Base-by-base conservation (phyloP, 495 filamentous ascomycete species). In the Echria macrotheca region DNA sequence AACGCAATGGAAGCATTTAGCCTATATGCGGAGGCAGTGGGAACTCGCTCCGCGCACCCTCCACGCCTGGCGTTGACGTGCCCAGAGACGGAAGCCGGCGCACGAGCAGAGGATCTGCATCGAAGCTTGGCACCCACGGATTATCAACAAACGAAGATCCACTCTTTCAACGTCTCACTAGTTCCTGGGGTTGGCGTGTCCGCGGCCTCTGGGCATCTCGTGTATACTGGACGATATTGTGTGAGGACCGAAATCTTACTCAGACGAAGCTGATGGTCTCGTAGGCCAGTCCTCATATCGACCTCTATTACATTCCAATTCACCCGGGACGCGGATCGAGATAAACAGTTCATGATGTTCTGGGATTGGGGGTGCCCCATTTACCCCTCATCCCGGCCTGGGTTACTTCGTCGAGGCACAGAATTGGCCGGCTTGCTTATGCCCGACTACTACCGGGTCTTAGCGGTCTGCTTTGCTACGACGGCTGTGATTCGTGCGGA, bases 381-480 rank as follows among this genome's bases (percentile, higher is more conserved):
- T 46, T 58, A 60, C 58, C 55, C 58, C 50, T 60, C 55, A 57
- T 42, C 54, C 47, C 38, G 29, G 44, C 48, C 15, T 5, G 17
- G 33, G 37, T 46, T 44, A 21, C 43, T 21, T 40, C 33, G 35
- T 46, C 24, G 15, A 35, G 38, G 39, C 10, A 31, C 22, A 49
- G 35, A 22, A 24, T 15, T 29, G 12, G 28, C 53, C 53, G 53
- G 53, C 24, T 42, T 47, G 56, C 37, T 40, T 19, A 33, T 35
- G 47, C 21, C 39, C 29, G 53, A 42, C 21, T 38, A 56, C 37
- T 59, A 53, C 53, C 49, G 49, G 44, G 31, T 17, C 40, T 39
- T 14, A 25, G 26, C 24, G 41, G 44, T 44, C 25, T 14, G 39
- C 40, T 18, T 18, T 12, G 14, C 31, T 18, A 35, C 33, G 37